Evolutionary conservation across 768 basidiomycete species (phyloP).

Genomic region (Suillus spraguei): DNA sequence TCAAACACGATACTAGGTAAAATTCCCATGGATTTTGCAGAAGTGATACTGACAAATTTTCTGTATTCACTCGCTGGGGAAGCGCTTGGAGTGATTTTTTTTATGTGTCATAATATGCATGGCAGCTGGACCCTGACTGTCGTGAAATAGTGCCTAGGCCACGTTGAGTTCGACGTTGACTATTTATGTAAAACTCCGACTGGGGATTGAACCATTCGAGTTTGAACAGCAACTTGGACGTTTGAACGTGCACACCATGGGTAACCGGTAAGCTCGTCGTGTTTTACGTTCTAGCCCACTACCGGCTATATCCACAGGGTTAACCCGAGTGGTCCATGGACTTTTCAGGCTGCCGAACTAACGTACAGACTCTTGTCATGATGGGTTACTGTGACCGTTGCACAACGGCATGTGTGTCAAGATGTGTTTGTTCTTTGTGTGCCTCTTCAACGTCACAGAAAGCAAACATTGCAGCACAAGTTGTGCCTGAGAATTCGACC

Average conservation of each 20-base stretch:
- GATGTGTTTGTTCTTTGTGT: neutral
- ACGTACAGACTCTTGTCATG: neutral
- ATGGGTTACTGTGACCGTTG: neutral
- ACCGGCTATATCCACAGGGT: neutral
- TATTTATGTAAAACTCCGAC: neutral
- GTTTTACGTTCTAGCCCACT: neutral
- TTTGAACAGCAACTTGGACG: neutral
- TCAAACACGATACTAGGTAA: neutral
- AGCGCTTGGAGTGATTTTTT: neutral
- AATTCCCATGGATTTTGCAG: neutral
- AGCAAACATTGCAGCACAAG: no score
- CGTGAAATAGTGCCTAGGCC: neutral
- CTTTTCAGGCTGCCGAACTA: neutral
- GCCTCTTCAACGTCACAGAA: no score
- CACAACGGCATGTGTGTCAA: neutral
- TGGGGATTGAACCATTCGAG: neutral
- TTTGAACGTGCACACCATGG: neutral
- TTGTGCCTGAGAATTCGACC: neutral
- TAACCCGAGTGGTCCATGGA: neutral
- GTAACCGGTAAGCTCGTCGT: neutral
- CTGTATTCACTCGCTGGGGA: neutral
- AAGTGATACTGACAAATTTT: neutral
- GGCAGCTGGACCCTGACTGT: neutral
- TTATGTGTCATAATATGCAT: neutral
- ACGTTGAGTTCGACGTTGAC: no score